Evolutionary conservation across 2,329 filamentous ascomycete genomes (phyloP), one percentile per base, ranked within the genome.

Genomic region (Neopestalotiopsis clavispora): DNA sequence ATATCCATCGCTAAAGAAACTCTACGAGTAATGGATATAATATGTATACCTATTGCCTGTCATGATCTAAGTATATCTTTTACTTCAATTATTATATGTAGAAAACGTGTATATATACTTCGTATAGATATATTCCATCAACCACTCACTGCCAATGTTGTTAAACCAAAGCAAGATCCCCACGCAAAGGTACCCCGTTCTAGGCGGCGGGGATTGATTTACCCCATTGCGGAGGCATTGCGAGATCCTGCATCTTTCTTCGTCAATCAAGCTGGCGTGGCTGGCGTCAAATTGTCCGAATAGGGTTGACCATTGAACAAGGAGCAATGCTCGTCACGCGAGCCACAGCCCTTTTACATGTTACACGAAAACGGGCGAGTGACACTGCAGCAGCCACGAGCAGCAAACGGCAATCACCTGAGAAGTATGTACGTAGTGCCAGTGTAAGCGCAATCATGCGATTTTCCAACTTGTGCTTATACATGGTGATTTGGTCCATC

Each of bases 181-280:
- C n/a, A 20, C n/a, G 9, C n/a, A 52, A 4, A 3, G n/a, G 10
- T 3, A 17, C 17, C 45, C 45, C 45, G 6, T 52, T 20, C 20
- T n/a, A n/a, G 45, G 14, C n/a, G 14, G 45, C 14, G 23, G 57
- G 57, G 13, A 34, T 59, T 34, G 17, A 30, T 14, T 23, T 7
- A 9, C 57, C 12, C 17, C 57, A 30, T 30, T 12, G 17, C 23
- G 14, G 23, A 59, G n/a, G 13, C 12, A 64, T 64, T 28, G 28
- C 61, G 61, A 64, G n/a, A 64, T 64, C 23, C 38, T 64, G 61
- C 61, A 23, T 28, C 61, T 28, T 64, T 28, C 38, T 52, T 64
- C 13, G 61, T 52, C 61, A 45, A 64, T 64, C 61, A 40, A n/a
- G 14, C 59, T 62, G 32, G 30, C 14, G 5, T 40, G 23, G 23